Conservation (phyloP, 2,329 filamentous ascomycete species). For the Trematosphaeria pertusa region DNA sequence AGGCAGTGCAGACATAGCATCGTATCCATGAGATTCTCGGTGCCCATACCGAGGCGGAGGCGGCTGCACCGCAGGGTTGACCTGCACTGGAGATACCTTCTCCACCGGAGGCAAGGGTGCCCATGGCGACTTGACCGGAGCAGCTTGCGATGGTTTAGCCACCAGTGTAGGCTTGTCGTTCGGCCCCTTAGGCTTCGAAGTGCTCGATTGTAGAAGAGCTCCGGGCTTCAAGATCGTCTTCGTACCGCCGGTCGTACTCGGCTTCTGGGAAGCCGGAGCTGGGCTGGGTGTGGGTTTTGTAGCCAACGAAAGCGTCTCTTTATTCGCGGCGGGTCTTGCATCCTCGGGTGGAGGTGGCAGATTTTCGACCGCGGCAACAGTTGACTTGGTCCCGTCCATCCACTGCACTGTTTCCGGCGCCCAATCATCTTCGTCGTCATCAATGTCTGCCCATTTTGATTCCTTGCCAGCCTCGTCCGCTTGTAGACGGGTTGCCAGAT, state of each 20-base stretch:
- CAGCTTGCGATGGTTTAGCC: conserved; percentile 72
- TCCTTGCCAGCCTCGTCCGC: conserved; percentile 76
- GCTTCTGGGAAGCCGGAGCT: conserved; percentile 41
- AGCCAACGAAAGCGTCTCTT: conserved; percentile 9
- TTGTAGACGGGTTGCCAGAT: conserved; percentile 79
- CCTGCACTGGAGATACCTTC: conserved; percentile 72
- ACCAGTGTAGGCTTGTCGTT: conserved; percentile 76
- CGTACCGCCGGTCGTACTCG: conserved; percentile 46
- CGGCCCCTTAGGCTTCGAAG: conserved; percentile 63
- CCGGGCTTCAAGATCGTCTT: conserved; percentile 61
- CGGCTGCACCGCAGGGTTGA: conserved; percentile 61
- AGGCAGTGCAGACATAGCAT: conserved; percentile 60
- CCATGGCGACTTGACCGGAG: conserved; percentile 89
- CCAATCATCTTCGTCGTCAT: conserved; percentile 89
- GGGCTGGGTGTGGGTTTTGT: conserved; percentile 24
- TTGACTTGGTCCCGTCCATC: conserved; percentile 87
- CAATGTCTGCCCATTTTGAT: conserved; percentile 88
- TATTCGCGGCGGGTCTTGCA: conserved; percentile 25
- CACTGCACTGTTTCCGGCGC: conserved; percentile 84
- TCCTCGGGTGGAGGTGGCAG: conserved; percentile 38
- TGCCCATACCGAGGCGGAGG: conserved; percentile 58
- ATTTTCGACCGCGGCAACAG: conserved; percentile 65
- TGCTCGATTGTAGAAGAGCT: conserved; percentile 39
- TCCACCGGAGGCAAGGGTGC: conserved; percentile 85
- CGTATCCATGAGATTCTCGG: conserved; percentile 64